phyloP scores from a whole-genome alignment of 768 basidiomycete species.

The Pleurotus platypus region DNA sequence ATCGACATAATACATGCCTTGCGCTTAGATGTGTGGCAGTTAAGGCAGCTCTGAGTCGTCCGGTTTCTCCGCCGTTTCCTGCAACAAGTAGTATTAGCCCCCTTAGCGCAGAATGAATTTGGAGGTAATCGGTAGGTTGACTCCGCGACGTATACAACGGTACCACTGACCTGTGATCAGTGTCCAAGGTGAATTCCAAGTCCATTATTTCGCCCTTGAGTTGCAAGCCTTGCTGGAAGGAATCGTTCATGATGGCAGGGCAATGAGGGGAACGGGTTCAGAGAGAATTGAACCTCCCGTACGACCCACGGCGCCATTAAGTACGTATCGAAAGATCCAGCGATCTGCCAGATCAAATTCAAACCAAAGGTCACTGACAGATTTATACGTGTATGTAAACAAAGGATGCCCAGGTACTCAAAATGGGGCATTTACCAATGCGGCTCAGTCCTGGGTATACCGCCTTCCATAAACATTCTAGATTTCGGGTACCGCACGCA shows the following conservation, averaged over 20 bases:
- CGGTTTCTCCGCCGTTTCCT: slow-evolving; percentile 87
- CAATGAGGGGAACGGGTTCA: slow-evolving; percentile 45
- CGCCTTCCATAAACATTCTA: background rate
- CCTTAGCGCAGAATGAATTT: slow-evolving; percentile 47
- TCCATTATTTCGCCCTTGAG: slow-evolving; percentile 79
- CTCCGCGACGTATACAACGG: slow-evolving; percentile 13
- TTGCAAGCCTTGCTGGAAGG: slow-evolving; percentile 50
- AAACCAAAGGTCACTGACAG: slow-evolving; percentile 22
- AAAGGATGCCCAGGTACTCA: slow-evolving; percentile 7
- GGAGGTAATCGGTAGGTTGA: slow-evolving; percentile 31
- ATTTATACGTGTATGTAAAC: slow-evolving; percentile 10
- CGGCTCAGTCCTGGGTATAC: slow-evolving; percentile 1
- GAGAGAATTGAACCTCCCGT: slow-evolving; percentile 44
- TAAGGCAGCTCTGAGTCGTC: slow-evolving; percentile 84
- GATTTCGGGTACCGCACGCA: slow-evolving; percentile 6
- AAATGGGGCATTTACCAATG: slow-evolving; percentile 3
- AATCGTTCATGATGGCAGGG: slow-evolving; percentile 50
- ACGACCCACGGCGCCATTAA: slow-evolving; percentile 60
- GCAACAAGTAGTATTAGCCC: slow-evolving; percentile 40
- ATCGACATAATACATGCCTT: slow-evolving; percentile 50
- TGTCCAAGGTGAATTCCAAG: slow-evolving; percentile 69
- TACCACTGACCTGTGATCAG: slow-evolving; percentile 54
- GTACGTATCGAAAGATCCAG: slow-evolving; percentile 41
- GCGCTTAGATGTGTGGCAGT: slow-evolving; percentile 92
- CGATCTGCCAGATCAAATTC: slow-evolving; percentile 40